Evolutionary conservation across 345 rosid genomes (phyloP).

Genomic region (Isatis tinctoria): DNA sequence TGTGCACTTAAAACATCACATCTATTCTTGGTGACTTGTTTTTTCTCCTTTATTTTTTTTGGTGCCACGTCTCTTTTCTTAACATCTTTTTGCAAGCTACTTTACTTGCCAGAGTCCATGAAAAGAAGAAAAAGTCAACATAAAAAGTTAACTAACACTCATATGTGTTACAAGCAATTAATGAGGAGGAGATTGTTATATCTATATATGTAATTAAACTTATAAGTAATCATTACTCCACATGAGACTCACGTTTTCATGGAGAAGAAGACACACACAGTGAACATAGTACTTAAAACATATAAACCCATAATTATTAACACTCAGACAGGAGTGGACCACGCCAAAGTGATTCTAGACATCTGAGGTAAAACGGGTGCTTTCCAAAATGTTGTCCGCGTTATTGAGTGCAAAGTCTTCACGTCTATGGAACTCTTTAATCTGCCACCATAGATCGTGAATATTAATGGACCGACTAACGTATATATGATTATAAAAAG

Average conservation of each 20-base stretch:
- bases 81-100: too few relatives aligned
- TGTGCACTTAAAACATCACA: too few relatives aligned
- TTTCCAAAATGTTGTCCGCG: background rate
- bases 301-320: background rate
- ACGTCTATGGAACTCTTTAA: conserved; percentile 1
- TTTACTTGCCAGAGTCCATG: too few relatives aligned
- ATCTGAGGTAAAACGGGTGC: background rate
- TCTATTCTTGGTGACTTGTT: too few relatives aligned
- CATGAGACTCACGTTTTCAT: background rate
- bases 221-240: background rate
- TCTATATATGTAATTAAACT: background rate
- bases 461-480: background rate
- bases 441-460: background rate
- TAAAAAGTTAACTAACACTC: too few relatives aligned
- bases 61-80: too few relatives aligned
- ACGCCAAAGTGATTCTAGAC: background rate
- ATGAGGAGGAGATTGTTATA: background rate
- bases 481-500: background rate
- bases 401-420: background rate
- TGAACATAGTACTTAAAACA: background rate
- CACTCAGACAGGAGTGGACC: background rate
- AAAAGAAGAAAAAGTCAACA: too few relatives aligned
- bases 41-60: too few relatives aligned
- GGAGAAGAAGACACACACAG: background rate
- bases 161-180: too few relatives aligned